Conservation (phyloP, 768 basidiomycete species). For the Calocybe gangraenosa region DNA sequence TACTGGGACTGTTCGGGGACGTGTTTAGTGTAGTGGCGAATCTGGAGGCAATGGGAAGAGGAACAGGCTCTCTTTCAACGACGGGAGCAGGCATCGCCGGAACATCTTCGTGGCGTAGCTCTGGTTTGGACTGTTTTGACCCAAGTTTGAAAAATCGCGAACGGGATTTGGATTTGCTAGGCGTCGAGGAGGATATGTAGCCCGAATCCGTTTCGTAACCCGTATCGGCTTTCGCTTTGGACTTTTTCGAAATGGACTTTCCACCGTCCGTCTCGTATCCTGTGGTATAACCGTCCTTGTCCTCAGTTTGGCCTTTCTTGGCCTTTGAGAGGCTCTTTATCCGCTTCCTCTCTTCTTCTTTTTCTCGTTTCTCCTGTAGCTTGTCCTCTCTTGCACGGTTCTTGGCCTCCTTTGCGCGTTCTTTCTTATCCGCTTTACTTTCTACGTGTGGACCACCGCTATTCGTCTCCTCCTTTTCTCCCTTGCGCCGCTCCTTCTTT, state of each 20-base stretch:
- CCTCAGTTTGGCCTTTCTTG: slow-evolving; percentile 17
- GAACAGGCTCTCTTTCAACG: slow-evolving; percentile 24
- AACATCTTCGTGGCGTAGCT: slow-evolving; percentile 24
- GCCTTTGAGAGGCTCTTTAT: slow-evolving; percentile 25
- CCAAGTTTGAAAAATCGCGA: slow-evolving; percentile 40
- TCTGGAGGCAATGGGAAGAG: slow-evolving; percentile 42
- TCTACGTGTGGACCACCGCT: slow-evolving; percentile 8
- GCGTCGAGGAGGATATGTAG: slow-evolving; percentile 23
- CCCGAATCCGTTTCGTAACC: slow-evolving; percentile 40
- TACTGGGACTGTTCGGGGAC: slow-evolving; percentile 7
- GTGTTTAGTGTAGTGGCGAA: slow-evolving; percentile 40
- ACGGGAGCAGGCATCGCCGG: slow-evolving; percentile 19
- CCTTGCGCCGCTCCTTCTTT: slow-evolving; percentile 9
- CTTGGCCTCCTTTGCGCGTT: slow-evolving; percentile 22
- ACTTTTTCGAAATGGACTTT: slow-evolving; percentile 24
- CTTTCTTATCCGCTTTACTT: slow-evolving; percentile 25
- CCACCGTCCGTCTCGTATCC: slow-evolving; percentile 28
- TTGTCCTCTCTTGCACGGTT: slow-evolving; percentile 21
- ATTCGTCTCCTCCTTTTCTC: slow-evolving; percentile 22
- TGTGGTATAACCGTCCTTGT: slow-evolving; percentile 14
- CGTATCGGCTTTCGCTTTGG: slow-evolving; percentile 20
- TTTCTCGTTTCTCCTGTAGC: slow-evolving; percentile 21
- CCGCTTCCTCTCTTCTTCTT: slow-evolving; percentile 29
- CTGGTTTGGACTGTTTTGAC: slow-evolving; percentile 33
- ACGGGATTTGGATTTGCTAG: slow-evolving; percentile 30